These are phyloP conservation scores for Colletotrichum sp. DNA, from an alignment of 2,329 filamentous ascomycete species.

Conservation along the genomic window DNA sequence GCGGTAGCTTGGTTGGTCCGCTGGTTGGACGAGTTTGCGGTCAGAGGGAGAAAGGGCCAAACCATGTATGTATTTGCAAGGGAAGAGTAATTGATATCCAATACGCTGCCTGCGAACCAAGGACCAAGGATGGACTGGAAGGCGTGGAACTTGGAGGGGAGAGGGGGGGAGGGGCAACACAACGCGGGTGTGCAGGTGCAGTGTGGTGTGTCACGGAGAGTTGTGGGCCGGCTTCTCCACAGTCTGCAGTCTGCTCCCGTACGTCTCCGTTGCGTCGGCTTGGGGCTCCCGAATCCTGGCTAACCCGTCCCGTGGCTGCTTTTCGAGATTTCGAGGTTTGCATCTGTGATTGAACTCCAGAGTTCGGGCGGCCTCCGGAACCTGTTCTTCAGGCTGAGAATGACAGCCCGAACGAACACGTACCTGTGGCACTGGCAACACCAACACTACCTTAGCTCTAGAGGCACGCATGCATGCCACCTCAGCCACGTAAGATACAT, in stretches of 20 bases:
- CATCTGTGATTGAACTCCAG: not conserved
- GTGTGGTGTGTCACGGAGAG: not conserved
- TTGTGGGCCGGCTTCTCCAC: not conserved
- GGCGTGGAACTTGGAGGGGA: not conserved
- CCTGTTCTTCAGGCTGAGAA: not conserved
- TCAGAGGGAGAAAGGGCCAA: not conserved
- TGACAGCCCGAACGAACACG: not conserved
- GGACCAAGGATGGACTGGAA: not conserved
- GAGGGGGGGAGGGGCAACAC: not conserved
- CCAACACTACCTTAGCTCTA: not conserved
- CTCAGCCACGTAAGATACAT: too few relatives aligned
- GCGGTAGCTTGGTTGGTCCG: not conserved
- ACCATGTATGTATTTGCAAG: not conserved
- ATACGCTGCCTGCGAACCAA: not conserved
- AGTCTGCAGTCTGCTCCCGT: slow-evolving; percentile 10
- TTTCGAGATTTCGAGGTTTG: not conserved
- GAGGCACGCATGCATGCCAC: too few relatives aligned
- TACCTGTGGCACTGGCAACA: not conserved
- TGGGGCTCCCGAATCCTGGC: slow-evolving; percentile 14
- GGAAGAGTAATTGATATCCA: not conserved
- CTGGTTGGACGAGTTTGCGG: not conserved
- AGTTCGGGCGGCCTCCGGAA: slow-evolving; percentile 13
- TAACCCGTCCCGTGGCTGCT: not conserved
- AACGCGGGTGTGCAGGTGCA: not conserved
- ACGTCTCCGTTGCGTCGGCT: slow-evolving; percentile 16